phyloP scores from a whole-genome alignment of 345 rosid genomes.

The Capsella bursapastoris region DNA sequence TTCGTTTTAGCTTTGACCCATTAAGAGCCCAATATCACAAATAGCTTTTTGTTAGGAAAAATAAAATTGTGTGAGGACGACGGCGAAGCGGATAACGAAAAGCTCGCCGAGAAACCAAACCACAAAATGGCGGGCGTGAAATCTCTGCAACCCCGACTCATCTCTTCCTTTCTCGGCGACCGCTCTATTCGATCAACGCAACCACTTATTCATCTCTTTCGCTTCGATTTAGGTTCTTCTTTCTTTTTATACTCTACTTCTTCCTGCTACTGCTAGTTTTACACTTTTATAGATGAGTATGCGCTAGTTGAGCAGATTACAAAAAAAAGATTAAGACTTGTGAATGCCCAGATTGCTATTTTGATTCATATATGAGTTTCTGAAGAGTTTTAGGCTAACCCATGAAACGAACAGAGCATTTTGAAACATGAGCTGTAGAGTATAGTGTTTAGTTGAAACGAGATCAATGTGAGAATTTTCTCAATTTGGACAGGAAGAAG shows the following conservation, averaged over 20 bases:
- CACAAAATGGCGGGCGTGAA: slow-evolving; percentile 61
- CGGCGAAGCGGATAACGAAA: slow-evolving; percentile 38
- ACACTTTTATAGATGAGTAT: background rate
- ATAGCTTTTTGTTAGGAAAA: background rate
- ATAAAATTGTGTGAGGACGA: background rate
- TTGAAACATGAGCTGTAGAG: background rate
- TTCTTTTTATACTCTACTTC: background rate
- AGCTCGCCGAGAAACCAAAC: slow-evolving; percentile 34
- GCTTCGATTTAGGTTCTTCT: slow-evolving; percentile 54
- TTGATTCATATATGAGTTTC: slow-evolving; percentile 6
- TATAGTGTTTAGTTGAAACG: background rate
- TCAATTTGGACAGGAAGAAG: slow-evolving; percentile 52
- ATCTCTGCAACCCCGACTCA: slow-evolving; percentile 63
- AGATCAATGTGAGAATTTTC: background rate
- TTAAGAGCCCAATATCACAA: background rate
- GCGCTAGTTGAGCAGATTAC: background rate
- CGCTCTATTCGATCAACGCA: slow-evolving; percentile 51
- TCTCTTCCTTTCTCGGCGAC: slow-evolving; percentile 66
- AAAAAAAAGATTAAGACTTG: slow-evolving; percentile 21
- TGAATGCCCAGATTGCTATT: slow-evolving; percentile 1
- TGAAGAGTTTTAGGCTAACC: background rate
- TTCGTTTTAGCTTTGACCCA: background rate
- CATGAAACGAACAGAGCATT: background rate
- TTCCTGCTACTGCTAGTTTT: background rate
- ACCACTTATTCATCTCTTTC: slow-evolving; percentile 57